Evolutionary conservation across 108 stramenopile genomes (phyloP), one percentile per base, ranked within the genome.

Genomic region (Craspedostauros australis): DNA sequence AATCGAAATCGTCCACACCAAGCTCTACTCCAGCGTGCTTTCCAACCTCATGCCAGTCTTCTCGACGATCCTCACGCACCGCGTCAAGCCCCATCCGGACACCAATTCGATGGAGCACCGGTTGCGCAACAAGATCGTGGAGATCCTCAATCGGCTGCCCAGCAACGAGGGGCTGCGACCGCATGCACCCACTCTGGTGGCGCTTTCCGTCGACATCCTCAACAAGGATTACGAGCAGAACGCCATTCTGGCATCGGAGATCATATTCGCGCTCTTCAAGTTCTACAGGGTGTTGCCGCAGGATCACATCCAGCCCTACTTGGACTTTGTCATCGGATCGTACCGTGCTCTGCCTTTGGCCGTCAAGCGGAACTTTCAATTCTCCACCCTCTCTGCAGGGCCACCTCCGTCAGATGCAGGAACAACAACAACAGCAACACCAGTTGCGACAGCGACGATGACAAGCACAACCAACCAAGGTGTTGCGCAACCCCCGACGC

Each of bases 241-340:
- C 60, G 91, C 91, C 5, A 45, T 93, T 39, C 43, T 84, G 27
- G 77, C 83, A 18, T 73, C 78, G 18, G 32, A 78, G 3, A 88
- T 93, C 39, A 83, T 95, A 16, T 91, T 92, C 63, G 91, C 93
- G 29, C 50, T 88, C 36, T 79, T 84, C 72, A 88, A 86, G 61
- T 82, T 72, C 32, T 95, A 83, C 60, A 69, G 86, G 9, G 58
- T 78, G 5, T 52, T 63, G 11, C 75, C 86, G 1, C 84, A 82
- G 39, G 82, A 82, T 37, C 55, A 88, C 28, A 84, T 88, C 9
- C 90, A 88, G 32, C 86, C 82, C 4, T 86, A 82, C 52, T 43
- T 89, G 27, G 77, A 88, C 61, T 86, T 92, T 60, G 80, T 86
- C 5, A 49, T 50, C 4, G 60, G 43, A 19, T 45, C 77, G n/a